Base-by-base conservation (phyloP, 305 asterid genomes). In the Ajuga reptans region DNA sequence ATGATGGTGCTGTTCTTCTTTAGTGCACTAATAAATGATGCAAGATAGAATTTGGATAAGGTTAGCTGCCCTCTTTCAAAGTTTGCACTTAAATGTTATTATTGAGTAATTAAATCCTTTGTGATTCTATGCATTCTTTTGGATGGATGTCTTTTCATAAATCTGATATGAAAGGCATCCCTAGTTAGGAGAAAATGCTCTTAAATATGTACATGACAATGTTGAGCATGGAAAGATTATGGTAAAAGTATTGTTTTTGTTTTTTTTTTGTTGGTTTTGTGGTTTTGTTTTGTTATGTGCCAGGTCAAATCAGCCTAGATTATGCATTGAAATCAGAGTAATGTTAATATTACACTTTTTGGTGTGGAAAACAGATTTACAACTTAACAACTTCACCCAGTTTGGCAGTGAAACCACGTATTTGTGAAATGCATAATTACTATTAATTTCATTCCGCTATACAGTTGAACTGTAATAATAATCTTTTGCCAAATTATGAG, bases 171-270 rank as follows among this genome's bases (percentile, higher is more conserved):
- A 37, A 51, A 18, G 31, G 34, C 16, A 36, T 66, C 4, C 46
- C 9, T 21, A 50, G 14, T 72, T 36, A 52, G 49, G 50, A 34
- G 46, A 50, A 36, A 46, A 11, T 59, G 29, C 51, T 14, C 60
- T 69, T 64, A 42, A 14, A 31, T 55, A 67, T 72, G 56, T 51
- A 63, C 42, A 24, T 45, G 46, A 75, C 39, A 49, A 58, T 43
- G 51, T 21, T 56, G 24, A 50, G 72, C 27, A 21, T 1, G 27
- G 27, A 21, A 21, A 60, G 46, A 11, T 74, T 70, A 15, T 71
- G 67, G 72, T 34, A n/a, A 69, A 37, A 57, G 62, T 49, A 36
- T 52, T 34, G 9, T 47, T 56, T 11, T 21, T 41, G 43, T 46
- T 68, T 36, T 29, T 15, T 29, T 21, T 64, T 42, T n/a, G n/a